Percentiles rank a stretch among this genome's conserved stretches.
Evolutionary conservation across 2,329 filamentous ascomycete species (phyloP).

Genomic region (Trichoderma brevicompactum): DNA sequence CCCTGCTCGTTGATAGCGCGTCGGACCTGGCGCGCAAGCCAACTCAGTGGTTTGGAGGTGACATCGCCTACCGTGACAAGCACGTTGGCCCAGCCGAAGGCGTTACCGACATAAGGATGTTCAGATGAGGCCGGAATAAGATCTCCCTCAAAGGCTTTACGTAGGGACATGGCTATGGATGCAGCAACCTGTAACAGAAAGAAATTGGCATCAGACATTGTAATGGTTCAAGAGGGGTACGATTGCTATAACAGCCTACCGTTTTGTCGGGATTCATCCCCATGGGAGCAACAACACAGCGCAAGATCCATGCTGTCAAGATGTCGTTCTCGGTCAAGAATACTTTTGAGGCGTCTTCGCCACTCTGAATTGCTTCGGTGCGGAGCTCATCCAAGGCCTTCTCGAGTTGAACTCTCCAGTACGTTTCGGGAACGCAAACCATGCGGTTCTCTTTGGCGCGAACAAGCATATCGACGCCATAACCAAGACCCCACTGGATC

Average conservation of each 20-base stretch:
- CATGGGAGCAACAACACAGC: too few relatives aligned
- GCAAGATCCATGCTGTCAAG: background rate
- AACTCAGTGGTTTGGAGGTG: background rate
- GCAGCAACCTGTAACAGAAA: too few relatives aligned
- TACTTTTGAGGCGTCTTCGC: background rate
- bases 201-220: too few relatives aligned
- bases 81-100: background rate
- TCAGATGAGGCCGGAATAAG: background rate
- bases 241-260: too few relatives aligned
- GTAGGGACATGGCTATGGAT: background rate
- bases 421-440: constrained; percentile 3
- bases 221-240: too few relatives aligned
- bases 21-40: background rate
- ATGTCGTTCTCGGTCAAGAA: constrained; percentile 6
- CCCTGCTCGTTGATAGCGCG: background rate
- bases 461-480: background rate
- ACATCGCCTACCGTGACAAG: background rate
- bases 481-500: background rate
- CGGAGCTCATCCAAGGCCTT: background rate
- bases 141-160: background rate
- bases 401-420: too few relatives aligned
- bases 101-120: background rate
- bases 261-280: too few relatives aligned
- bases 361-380: background rate
- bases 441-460: background rate